Conservation (phyloP, 2,329 filamentous ascomycete genomes). For the Chaetomiaceae sp. region DNA sequence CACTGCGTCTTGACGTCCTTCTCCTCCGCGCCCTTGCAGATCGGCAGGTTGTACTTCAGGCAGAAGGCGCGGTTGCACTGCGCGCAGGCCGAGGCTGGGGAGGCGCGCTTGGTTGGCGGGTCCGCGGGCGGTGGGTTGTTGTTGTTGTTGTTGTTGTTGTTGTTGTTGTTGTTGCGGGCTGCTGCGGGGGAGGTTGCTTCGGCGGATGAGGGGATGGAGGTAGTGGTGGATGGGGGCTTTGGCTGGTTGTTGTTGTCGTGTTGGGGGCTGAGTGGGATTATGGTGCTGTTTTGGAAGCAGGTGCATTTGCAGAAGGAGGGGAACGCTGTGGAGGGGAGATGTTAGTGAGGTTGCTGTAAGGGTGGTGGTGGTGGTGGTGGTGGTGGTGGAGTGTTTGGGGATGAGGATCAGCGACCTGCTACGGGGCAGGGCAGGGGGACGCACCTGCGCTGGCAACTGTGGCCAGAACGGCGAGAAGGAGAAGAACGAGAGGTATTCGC, state of each 20-base stretch:
- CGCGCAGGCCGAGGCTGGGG: conserved; percentile 47
- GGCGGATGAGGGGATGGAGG: conserved; percentile 18
- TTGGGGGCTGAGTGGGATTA: conserved; percentile 53
- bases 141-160: no score
- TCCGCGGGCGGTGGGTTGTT: no score
- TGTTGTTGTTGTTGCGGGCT: no score
- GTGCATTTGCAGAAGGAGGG: conserved; percentile 65
- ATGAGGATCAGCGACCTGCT: not conserved
- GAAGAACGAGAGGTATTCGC: conserved; percentile 17
- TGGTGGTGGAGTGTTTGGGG: not conserved
- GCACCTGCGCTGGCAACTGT: conserved; percentile 18
- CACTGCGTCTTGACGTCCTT: conserved; percentile 57
- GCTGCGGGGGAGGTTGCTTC: no score
- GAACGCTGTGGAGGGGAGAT: conserved; percentile 40
- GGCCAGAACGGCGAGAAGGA: conserved; percentile 16
- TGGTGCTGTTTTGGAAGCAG: conserved; percentile 63
- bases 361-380: conserved; percentile 15
- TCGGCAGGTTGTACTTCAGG: conserved; percentile 52
- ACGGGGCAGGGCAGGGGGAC: conserved; percentile 1
- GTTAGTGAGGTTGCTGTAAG: conserved; percentile 7
- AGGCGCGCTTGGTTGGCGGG: no score
- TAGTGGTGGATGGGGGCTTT: conserved; percentile 23
- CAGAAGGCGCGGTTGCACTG: conserved; percentile 62
- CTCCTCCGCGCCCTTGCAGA: conserved; percentile 57
- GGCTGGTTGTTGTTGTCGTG: conserved; percentile 23